Evolutionary conservation across 2,329 filamentous ascomycete species (phyloP), one percentile per base, ranked within the genome.

Genomic region (Chaetomium sp.): DNA sequence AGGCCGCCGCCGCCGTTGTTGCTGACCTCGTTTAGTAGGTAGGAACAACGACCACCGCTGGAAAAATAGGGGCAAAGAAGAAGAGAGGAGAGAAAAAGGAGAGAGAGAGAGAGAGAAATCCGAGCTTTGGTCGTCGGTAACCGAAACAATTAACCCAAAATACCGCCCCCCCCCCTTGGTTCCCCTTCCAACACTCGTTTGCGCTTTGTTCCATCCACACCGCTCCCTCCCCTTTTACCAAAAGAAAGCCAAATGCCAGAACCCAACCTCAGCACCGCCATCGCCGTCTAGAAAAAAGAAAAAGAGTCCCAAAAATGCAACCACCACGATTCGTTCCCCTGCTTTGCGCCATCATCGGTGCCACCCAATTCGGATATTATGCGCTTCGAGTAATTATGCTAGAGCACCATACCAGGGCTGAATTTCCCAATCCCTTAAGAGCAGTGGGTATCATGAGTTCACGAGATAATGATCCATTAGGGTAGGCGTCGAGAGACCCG

Each of bases 301-400:
- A 52, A 52, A 38, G 9, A 54, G 41, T 43, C 47, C 52, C 55
- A 5, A 52, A 42, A 37, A 56, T 67, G 62, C 64, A 60, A 70
- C 70, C 72, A 67, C 71, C 69, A 54, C 59, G 52, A 59, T 50
- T 51, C 56, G 52, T 54, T 34, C 27, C 11, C 11, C 36, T 38
- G 7, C 36, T 38, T 38, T 32, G 19, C 19, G 19, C 19, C 19
- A 27, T 27, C 19, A 27, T 27, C 19, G 19, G 19, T 27, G 19
- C 19, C 19, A 27, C 19, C 19, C 19, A 27, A 27, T 27, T 27
- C 19, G 19, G 19, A 27, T 27, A 27, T 27, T 27, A 27, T 27
- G 19, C 19, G 19, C 19, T 27, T 27, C 34, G 48, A 33, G 27
- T 44, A 42, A 44, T 54, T 53, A 59, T 57, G 46, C 50, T 52